Base-by-base conservation (phyloP, 495 filamentous ascomycete genomes). In the Penicillium roqueforti region DNA sequence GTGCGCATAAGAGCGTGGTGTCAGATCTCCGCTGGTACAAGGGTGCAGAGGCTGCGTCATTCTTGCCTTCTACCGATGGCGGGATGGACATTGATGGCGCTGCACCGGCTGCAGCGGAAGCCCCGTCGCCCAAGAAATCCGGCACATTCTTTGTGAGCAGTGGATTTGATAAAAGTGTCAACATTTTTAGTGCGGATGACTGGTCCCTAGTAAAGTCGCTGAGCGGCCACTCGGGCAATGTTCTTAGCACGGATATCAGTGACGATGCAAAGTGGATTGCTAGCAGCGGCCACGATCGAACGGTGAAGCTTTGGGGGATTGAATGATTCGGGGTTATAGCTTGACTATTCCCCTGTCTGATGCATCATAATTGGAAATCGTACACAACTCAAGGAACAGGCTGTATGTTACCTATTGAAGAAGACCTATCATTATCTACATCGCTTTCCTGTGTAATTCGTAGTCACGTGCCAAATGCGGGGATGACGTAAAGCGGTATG, bases 141-240 rank as follows among this genome's bases (percentile, higher is more conserved):
- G 88, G 92, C 41, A 95, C 93, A 3, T 96, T 97, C 70, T 86
- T 97, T 55, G 87, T 96, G 6, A 87, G 83, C 9, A 83, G 86
- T 55, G 93, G 93, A 2, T 97, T 99, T 61, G 95, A 99, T 69
- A 89, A 91, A 69, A 92, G 91, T 57, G 88, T 97, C 69, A 95
- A 97, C 62, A 77, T 97, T 42, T 97, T 92, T 70, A 95, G 91
- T 18, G 91, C 89, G 1, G 93, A 97, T 66, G 93, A 97, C 68
- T 97, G 95, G 93, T 85, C 87, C 3, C 77, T 93, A 39, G 84
- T 90, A 49, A 95, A 95, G 71, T 86, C 84, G 9, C 72, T 99
- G 59, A 89, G 84, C 57, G 95, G 92, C 3, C 93, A 99, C 70
- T 87, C 89, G 1, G 91, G 89, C 9, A 92, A 95, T 47, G 92